Evolutionary conservation across 2,329 filamentous ascomycete species (phyloP).

Genomic region (Phaeosphaeriaceae sp.): DNA sequence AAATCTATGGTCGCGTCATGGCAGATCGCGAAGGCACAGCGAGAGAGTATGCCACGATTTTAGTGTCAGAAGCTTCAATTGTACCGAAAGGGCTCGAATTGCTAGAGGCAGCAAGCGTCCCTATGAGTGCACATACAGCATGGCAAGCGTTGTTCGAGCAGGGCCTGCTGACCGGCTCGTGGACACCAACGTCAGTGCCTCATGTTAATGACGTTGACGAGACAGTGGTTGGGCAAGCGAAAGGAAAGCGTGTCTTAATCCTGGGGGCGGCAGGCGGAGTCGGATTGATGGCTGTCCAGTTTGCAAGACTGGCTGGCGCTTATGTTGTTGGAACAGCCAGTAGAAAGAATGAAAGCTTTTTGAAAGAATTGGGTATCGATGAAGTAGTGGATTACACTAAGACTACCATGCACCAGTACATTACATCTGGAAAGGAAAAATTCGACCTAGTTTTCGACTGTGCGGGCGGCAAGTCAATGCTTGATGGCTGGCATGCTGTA

Average conservation of each 20-base stretch:
- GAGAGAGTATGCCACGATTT: conserved; percentile 47
- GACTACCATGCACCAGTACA: conserved; percentile 40
- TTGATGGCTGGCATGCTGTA: conserved; percentile 53
- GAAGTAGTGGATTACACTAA: conserved; percentile 53
- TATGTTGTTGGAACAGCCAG: conserved; percentile 51
- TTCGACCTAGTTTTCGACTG: conserved; percentile 56
- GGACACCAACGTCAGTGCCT: conserved; percentile 13
- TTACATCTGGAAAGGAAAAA: conserved; percentile 27
- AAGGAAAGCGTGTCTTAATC: conserved; percentile 50
- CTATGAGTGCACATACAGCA: conserved; percentile 52
- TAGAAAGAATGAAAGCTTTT: conserved; percentile 45
- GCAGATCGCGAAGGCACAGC: conserved; percentile 47
- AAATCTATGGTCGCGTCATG: conserved; percentile 24
- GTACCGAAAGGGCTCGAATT: conserved; percentile 44
- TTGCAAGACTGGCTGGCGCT: conserved; percentile 49
- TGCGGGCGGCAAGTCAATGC: conserved; percentile 50
- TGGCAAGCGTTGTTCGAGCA: conserved; percentile 55
- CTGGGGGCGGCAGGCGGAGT: conserved; percentile 53
- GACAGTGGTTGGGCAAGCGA: conserved; percentile 13
- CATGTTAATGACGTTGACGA: conserved; percentile 7
- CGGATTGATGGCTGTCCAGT: conserved; percentile 53
- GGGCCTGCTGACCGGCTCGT: conserved; percentile 9
- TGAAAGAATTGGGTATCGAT: conserved; percentile 49
- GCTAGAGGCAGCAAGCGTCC: conserved; percentile 46
- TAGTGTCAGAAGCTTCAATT: conserved; percentile 46